Base-by-base conservation (phyloP, 164 flowering plant species). In the Tetrastigma voinierianum region DNA sequence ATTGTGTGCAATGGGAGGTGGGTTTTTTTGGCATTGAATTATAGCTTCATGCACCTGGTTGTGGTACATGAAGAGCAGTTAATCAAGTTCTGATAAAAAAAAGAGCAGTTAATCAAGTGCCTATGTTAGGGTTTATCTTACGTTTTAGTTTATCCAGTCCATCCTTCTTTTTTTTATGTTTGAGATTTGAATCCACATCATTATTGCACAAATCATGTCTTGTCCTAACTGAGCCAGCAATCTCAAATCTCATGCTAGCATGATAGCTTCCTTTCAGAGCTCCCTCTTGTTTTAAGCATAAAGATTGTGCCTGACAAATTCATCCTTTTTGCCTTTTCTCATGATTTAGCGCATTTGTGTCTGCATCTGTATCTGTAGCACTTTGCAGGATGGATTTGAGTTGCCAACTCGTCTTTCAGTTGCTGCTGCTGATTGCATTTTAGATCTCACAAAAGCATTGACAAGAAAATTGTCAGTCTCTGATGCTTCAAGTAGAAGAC, bases 351-450 rank as follows among this genome's bases (percentile, higher is more conserved):
- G n/a, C n/a, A n/a, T n/a, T n/a, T n/a, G n/a, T n/a, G n/a, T n/a
- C n/a, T n/a, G n/a, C 10, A n/a, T 53, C 70, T 70, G 53, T 64
- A 62, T 61, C 48, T 80, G 64, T 66, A 90, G 96, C 76, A 80
- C 57, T 72, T 62, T 81, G 79, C 88, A 82, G 82, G 87, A 81
- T 67, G 91, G 87, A 46, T 86, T 76, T 80, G 94, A 90, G 81
- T n/a, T n/a, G n/a, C 98, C 98, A 21, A 87, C 96, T 51, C 96
- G 98, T 56, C 91, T 92, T 76, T 66, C 94, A 43, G 75, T 86
- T 25, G 80, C 90, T 80, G 94, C 92, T 66, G 91, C 96, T 55
- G 98, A 92, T 72, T 90, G 96, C 69, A 69, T 79, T 55, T 57
- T 90, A 61, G 75, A 80, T 47, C 79, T 88, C 17, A 81, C 88